These are phyloP conservation scores for Edaphochlamys debaryana DNA, from an alignment of 139 green algal genomes.

Conservation along the genomic window DNA sequence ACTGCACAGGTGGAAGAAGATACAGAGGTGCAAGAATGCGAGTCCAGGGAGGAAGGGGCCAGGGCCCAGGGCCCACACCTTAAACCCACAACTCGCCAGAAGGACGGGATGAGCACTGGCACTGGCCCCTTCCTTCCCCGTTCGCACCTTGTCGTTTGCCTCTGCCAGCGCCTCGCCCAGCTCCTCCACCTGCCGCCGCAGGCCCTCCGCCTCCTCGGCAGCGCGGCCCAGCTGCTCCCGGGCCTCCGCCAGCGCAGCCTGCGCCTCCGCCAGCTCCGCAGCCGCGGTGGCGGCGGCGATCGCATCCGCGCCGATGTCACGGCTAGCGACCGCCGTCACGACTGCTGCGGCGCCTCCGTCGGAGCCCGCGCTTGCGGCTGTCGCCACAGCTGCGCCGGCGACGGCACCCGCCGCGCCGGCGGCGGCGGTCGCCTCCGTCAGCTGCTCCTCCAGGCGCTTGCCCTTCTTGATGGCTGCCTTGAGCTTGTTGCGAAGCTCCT, in stretches of 20 bases:
- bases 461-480: slow-evolving; percentile 47
- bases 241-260: neutral
- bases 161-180: neutral
- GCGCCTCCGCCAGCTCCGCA: neutral
- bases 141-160: neutral
- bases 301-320: neutral
- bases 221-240: neutral
- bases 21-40: too few relatives aligned
- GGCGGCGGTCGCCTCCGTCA: slow-evolving; percentile 9
- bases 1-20: too few relatives aligned
- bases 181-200: neutral
- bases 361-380: neutral
- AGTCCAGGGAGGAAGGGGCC: too few relatives aligned
- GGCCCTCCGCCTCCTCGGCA: neutral
- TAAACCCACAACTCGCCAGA: too few relatives aligned
- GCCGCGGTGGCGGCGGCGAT: neutral
- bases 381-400: neutral
- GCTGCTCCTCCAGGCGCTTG: slow-evolving; percentile 42
- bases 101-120: too few relatives aligned
- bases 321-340: neutral
- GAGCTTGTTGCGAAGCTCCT: slow-evolving; percentile 38
- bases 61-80: too few relatives aligned
- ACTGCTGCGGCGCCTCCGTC: neutral
- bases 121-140: too few relatives aligned
- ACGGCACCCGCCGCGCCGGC: neutral